Evolutionary conservation across 148 eudicot genomes (phyloP), one percentile per base, ranked within the genome.

Genomic region (Rheum nobile): DNA sequence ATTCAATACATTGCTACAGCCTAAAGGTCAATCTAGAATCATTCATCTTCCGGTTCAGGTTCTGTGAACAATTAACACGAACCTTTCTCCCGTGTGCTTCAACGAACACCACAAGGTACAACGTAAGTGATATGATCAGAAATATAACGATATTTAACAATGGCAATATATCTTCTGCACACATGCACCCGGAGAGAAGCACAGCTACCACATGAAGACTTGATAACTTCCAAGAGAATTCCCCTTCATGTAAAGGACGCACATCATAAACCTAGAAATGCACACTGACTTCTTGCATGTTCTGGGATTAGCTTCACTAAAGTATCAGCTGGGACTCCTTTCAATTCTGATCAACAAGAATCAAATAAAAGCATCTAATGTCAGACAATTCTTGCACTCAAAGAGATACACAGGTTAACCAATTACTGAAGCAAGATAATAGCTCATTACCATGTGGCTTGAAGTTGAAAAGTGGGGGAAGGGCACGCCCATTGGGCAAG

Each of bases 381-480:
- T 34, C 11, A 63, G 11, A 57, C 12, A 69, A 41, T 16, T 35
- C 43, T 29, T 50, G 63, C 28, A 50, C 14, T 50, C 22, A 8
- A 17, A 32, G 41, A 13, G 9, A 9, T 19, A 14, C 41, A 34
- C 41, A 34, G 41, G 37, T 13, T 5, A 34, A 34, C 70, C 39
- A 16, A 65, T 16, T 31, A 32, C 14, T 32, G 70, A 34, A 31
- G 14, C 5, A 11, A 11, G 57, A 17, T 14, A 32, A 11, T 38
- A 26, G 67, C 26, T 29, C 0, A 42, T 35, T 85, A 91, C 96
- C 96, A 72, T 87, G 91, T 71, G 97, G 80, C 79, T 89, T 91
- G 32, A 91, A 91, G 83, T 91, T 91, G 76, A 87, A 89, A 28
- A 91, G 84, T 38, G 97, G 97, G 28, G 97, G 93, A 41, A 91